Evolutionary conservation across 2,329 filamentous ascomycete species (phyloP), one percentile per base, ranked within the genome.

Genomic region (Pleurostoma richardsiae): DNA sequence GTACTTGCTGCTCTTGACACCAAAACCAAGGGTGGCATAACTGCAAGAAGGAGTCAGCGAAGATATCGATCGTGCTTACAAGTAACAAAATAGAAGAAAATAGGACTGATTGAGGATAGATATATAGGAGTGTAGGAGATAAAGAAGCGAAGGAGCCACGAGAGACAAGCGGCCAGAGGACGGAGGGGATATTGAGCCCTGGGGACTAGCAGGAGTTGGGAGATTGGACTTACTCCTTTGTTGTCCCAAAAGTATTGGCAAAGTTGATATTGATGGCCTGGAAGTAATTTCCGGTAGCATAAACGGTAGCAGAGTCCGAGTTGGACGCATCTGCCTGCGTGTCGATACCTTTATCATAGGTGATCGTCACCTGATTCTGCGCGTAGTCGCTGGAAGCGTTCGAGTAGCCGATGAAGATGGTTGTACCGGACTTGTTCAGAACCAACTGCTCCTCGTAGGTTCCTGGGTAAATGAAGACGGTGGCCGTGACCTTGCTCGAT

Each of bases 401-500:
- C 5, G 61, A 62, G 55, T 69, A 69, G 5, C 67, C 68, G 40
- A 62, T 54, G 52, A 70, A 66, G 39, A 68, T 64, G 19, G 66
- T 68, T 0, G 61, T 59, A 5, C 67, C 67, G 11, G 64, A 60
- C 49, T 64, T 64, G 52, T 59, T 66, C 41, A 69, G 53, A 10
- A 65, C 55, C 26, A 69, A 54, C 53, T 69, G 61, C 52, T 69
- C 67, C 11, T 65, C 53, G 49, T 69, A 69, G 2, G 58, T 56
- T 30, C 67, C 67, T 30, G 65, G 65, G 46, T 67, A 68, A 47
- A 69, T 68, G 51, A 69, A 68, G 5, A 69, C 60, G 1, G 65
- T 69, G 30, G 62, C 56, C 30, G 62, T 61, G 3, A 49, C 59
- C 54, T 65, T 67, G 49, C 61, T 66, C 2, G 62, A 62, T 7